Conservation (phyloP, 208 protist genomes). For the Crithidia brevicula region DNA sequence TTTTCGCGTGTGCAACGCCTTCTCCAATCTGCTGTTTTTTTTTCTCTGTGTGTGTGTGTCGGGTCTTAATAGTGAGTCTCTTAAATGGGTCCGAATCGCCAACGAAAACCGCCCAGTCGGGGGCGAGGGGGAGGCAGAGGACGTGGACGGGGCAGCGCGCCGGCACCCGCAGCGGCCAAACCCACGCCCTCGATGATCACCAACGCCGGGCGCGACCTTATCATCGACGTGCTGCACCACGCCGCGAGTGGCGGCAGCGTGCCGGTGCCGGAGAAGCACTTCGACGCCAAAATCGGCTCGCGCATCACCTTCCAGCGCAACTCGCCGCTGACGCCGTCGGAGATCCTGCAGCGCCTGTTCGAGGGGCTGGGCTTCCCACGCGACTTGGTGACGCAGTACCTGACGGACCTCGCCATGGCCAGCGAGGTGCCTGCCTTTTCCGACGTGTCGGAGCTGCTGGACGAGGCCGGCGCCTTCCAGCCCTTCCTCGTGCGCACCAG, state of each 20-base stretch:
- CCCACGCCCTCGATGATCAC: conserved; percentile 75
- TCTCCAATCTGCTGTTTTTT: too few species aligned
- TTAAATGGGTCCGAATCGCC: conserved; percentile 80
- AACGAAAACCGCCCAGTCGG: conserved; percentile 50
- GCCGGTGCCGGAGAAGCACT: conserved; percentile 87
- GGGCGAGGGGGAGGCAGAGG: conserved; percentile 42
- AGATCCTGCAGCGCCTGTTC: conserved; percentile 77
- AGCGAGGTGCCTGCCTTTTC: conserved; percentile 55
- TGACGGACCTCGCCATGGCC: conserved; percentile 70
- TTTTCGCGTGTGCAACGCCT: too few species aligned
- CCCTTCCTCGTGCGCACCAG: conserved; percentile 80
- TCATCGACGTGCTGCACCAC: conserved; percentile 91
- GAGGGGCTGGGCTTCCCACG: conserved; percentile 89
- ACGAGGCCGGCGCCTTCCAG: conserved; percentile 63
- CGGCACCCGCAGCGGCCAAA: conserved; percentile 21
- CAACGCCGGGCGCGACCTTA: conserved; percentile 70
- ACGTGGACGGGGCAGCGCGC: conserved; percentile 28
- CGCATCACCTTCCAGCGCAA: conserved; percentile 85
- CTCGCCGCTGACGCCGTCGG: conserved; percentile 63
- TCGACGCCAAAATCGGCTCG: conserved; percentile 60
- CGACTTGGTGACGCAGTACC: conserved; percentile 78
- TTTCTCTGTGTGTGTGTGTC: neutral
- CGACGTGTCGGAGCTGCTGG: conserved; percentile 67
- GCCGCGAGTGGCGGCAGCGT: conserved; percentile 80
- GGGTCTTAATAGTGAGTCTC: neutral